Evolutionary conservation across 148 eudicot genomes (phyloP), one percentile per base, ranked within the genome.

Genomic region (Cornus kousa): DNA sequence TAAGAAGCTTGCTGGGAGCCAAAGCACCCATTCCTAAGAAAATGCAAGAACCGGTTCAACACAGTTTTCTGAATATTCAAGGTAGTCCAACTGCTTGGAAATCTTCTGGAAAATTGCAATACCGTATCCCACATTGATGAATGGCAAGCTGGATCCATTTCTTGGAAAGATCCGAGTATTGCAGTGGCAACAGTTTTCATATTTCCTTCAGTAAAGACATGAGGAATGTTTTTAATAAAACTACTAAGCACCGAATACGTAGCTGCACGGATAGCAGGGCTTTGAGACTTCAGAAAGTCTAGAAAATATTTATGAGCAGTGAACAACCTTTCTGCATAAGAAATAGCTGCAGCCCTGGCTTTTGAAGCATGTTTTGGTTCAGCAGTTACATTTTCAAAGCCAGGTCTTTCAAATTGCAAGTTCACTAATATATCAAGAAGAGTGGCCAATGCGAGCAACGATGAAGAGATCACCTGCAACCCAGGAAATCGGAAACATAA

Each of bases 1-100:
- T 96, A 96, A 60, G 99, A 93, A 82, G 92, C 90, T 77, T 89
- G 97, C 77, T 93, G 97, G 64, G 99, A 96, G 48, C 99, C 99
- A 90, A 88, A 96, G 86, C 99, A 96, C 50, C 99, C 98, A 80
- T 88, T 90, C 73, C 76, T 88, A 50, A 96, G 92, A 82, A 96
- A 96, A 43, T 87, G 86, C 93, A 91, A 89, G 78, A 96, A 83
- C 60, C 92, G 90, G 84, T 82, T 90, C 9, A 85, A 73, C 76
- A 92, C 53, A 50, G 67, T 82, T 86, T 90, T 93, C 76, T 96
- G 95, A 85, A 91, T 79, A 82, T 90, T 93, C 80, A 91, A 67
- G 35, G 72, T 73, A 35, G 89, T 83, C 99, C 99, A 96, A 85
- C 95, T 84, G 55, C 74, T 79, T 28, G 98, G 92, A 88, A 88